A percentile compares a stretch with the other conserved stretches of the same genome.
Evolutionary conservation across 306 rosid species (phyloP).

Genomic region (Begonia fuchsioides): DNA sequence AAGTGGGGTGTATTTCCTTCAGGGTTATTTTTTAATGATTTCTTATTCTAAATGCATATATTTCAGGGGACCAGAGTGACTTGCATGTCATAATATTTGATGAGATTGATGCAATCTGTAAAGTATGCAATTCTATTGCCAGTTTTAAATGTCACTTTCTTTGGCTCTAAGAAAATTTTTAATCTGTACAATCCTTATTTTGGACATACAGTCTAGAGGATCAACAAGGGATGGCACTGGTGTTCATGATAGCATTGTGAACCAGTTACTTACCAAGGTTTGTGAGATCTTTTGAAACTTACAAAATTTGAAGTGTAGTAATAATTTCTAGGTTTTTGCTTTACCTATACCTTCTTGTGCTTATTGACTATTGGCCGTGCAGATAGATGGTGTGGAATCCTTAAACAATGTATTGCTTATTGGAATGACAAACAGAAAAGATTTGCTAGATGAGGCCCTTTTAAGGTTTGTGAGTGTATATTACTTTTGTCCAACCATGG

Average conservation of each 20-base stretch:
- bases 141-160: no score
- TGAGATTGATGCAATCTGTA: no score
- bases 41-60: no score
- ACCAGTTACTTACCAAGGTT: constrained; percentile 98
- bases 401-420: constrained; percentile 94
- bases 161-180: no score
- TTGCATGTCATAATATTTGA: no score
- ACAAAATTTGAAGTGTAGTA: neutral
- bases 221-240: constrained; percentile 97
- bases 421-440: constrained; percentile 99
- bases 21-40: no score
- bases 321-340: no score
- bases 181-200: no score
- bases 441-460: constrained; percentile 97
- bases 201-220: constrained; percentile 65
- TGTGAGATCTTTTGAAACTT: constrained; percentile 12
- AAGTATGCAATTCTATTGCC: no score
- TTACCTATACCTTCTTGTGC: neutral
- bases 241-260: constrained; percentile 96
- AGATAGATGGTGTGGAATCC: constrained; percentile 99
- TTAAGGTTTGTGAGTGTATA: constrained; percentile 44
- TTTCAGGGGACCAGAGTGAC: no score
- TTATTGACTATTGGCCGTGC: constrained; percentile 21
- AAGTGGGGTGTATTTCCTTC: no score
- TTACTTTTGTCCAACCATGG: no score